Evolutionary conservation across 2,329 filamentous ascomycete genomes (phyloP), one percentile per base, ranked within the genome.

Genomic region (Bretziella fagacearum): DNA sequence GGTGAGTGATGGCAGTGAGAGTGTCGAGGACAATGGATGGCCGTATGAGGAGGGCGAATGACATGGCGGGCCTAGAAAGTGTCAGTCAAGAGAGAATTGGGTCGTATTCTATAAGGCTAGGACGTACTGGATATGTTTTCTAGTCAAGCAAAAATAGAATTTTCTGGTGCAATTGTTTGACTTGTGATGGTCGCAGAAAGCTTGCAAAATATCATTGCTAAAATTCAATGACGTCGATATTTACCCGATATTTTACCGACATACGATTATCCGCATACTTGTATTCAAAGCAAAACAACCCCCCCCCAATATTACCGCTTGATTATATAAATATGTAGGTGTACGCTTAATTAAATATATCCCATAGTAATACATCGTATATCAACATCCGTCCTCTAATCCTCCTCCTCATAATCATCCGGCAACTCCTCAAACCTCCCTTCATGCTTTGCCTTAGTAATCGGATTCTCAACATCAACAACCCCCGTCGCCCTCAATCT

Each of bases 401-500:
- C n/a, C n/a, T 68, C 64, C 26, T 48, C 45, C 13, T 53, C 50
- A 44, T 49, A 49, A 27, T 52, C 48, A 26, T 53, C 52, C 7
- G 51, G 64, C 33, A 87, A 57, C 56, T 87, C 78, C 56, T 85
- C 70, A 46, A 87, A 76, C 46, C 78, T 66, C 1, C 84, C 84
- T 53, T 81, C 74, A 39, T 74, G 72, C 48, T 77, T 64, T 0
- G 83, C 82, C 55, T 75, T 67, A 49, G 77, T 73, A 2, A 93
- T 77, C 0, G 84, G 85, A 57, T 93, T 93, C 60, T 85, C 71
- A 11, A 91, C 76, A 53, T 81, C 69, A 26, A 93, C 68, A 4
- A 93, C 69, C 2, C 85, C 85, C 8, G 79, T 91, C 52, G 73
- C 74, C 58, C 75, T 84, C 36, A 91, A 65, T 51, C 70, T 73